Conservation (phyloP, 208 protist genomes). For the Crithidia brevicula region DNA sequence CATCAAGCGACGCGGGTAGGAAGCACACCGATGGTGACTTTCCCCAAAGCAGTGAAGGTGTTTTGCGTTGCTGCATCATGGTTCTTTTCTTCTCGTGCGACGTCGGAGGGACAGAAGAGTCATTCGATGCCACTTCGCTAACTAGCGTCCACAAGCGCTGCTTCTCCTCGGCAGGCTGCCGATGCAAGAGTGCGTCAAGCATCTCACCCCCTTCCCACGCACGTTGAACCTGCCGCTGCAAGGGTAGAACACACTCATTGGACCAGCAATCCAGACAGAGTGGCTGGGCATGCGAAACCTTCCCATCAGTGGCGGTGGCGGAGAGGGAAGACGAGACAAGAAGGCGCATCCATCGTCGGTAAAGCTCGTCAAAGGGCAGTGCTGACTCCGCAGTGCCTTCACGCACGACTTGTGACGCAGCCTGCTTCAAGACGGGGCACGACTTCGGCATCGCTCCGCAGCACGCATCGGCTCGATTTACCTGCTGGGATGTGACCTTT, state of each 20-base stretch:
- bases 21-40: too few relatives aligned
- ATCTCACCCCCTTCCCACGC: constrained; percentile 7
- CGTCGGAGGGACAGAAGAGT: neutral
- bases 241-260: neutral
- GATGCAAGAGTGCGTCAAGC: neutral
- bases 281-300: constrained; percentile 26
- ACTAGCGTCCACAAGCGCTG: constrained; percentile 5
- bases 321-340: constrained; percentile 8
- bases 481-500: neutral
- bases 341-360: constrained; percentile 31
- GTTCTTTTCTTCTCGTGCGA: neutral
- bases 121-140: neutral
- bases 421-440: neutral
- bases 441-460: neutral
- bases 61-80: too few relatives aligned
- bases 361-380: constrained; percentile 19
- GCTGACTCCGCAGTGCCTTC: neutral
- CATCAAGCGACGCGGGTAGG: constrained; percentile 30
- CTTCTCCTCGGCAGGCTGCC: neutral
- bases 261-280: constrained; percentile 30
- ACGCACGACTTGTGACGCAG: neutral
- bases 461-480: neutral
- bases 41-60: too few relatives aligned
- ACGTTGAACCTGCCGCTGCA: constrained; percentile 19
- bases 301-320: neutral